These are phyloP conservation scores for Berberis thunbergii DNA, from an alignment of 164 flowering plant species.

Conservation along the genomic window DNA sequence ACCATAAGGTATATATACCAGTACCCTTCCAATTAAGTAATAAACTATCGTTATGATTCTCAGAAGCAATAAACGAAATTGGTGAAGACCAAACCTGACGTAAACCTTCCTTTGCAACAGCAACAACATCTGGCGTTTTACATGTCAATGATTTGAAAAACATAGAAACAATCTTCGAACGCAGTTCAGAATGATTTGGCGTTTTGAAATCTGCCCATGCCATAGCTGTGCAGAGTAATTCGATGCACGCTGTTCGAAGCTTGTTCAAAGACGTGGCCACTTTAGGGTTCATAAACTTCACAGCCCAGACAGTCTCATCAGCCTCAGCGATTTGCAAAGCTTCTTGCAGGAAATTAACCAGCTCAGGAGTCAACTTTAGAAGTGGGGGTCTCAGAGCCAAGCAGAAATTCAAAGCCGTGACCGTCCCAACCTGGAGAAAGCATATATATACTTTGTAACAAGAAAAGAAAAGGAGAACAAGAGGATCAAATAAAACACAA, in stretches of 20 bases:
- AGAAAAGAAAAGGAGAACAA: not conserved
- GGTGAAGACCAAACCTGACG: conserved; percentile 60
- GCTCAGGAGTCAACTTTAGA: conserved; percentile 79
- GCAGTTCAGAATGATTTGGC: conserved; percentile 77
- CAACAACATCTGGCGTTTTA: conserved; percentile 89
- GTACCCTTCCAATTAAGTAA: no score
- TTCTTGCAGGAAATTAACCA: conserved; percentile 91
- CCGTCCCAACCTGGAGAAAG: conserved; percentile 77
- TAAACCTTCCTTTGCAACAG: conserved; percentile 97
- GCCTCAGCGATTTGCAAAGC: conserved; percentile 97
- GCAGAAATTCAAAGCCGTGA: conserved; percentile 92
- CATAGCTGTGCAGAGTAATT: conserved; percentile 98
- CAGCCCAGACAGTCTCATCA: conserved; percentile 92
- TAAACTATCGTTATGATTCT: no score
- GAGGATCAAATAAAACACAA: not conserved
- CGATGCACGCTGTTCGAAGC: conserved; percentile 94
- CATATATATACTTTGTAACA: conserved; percentile 11
- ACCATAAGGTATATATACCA: no score
- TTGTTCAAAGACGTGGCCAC: conserved; percentile 73
- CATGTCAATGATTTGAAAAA: conserved; percentile 95
- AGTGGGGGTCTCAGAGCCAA: conserved; percentile 97
- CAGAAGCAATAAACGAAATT: not conserved
- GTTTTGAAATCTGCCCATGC: conserved; percentile 97
- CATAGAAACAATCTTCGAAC: conserved; percentile 93
- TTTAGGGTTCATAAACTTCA: conserved; percentile 85